Evolutionary conservation across 306 rosid genomes (phyloP), one percentile per base, ranked within the genome.

Genomic region (Vigna mungo): DNA sequence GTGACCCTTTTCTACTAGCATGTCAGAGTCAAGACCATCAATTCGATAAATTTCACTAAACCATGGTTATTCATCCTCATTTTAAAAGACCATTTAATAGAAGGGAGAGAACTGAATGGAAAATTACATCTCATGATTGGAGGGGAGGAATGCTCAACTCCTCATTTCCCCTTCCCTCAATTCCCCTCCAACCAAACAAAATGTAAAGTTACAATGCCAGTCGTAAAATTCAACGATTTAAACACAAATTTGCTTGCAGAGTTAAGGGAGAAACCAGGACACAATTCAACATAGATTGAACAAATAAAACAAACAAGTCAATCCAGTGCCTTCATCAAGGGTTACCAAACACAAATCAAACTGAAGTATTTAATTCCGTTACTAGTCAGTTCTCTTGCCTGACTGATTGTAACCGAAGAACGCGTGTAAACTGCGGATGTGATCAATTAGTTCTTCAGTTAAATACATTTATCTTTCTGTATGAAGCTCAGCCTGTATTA

Each of bases 41-140:
- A 48, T 81, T 56, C 23, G 27, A 75, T 36, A 37, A 34, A 10
- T 67, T 66, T 39, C 32, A 37, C 54, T 7, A 32, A 41, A 14
- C 43, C 53, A 41, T 10, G 16, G 20, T 34, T 71, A 46, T 74
- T 52, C 64, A 73, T 37, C 41, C 69, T 39, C 43, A 61, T 7
- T 54, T 27, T 4, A 36, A 64, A 8, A 27, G 44, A 9, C 4
- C 9, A 7, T 16, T 36, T 36, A 21, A n/a, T 62, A 8, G 3
- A 34, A 4, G 37, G 2, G 2, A 62, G 10, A 17, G 41, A 59
- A 59, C 4, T 18, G 5, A 7, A 25, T 17, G 65, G 11, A 14
- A 27, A 59, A 59, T 27, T 41, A 14, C 15, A 59, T 59, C 20
- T 17, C 20, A 41, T 14, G 6, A 25, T 11, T 25, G 64, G 64